Evolutionary conservation across 495 filamentous ascomycete species (phyloP).

Genomic region (Poronia punctata): DNA sequence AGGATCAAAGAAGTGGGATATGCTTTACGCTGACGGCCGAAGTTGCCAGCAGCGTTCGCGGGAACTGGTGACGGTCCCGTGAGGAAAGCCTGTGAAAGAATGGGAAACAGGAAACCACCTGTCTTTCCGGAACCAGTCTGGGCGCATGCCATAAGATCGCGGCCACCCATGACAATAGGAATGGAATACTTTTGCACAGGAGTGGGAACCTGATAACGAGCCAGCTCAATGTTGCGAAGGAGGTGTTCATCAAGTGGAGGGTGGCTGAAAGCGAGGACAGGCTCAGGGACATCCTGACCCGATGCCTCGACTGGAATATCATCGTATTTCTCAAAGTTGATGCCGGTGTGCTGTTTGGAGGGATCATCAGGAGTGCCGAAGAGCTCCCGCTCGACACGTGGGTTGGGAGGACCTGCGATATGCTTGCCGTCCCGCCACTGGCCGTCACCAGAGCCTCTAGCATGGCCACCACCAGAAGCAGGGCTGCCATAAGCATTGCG

Average conservation of each 20-base stretch:
- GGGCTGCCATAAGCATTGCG: conserved; percentile 67
- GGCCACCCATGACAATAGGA: conserved; percentile 91
- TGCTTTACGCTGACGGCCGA: conserved; percentile 84
- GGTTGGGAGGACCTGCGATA: conserved; percentile 78
- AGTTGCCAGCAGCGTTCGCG: conserved; percentile 53
- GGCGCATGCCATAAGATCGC: conserved; percentile 98
- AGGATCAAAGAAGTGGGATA: conserved; percentile 93
- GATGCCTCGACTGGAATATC: conserved; percentile 98
- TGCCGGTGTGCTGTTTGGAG: conserved; percentile 88
- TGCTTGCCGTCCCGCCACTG: conserved; percentile 97
- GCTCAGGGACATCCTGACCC: conserved; percentile 87
- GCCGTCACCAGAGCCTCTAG: conserved; percentile 84
- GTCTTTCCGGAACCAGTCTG: conserved; percentile 99
- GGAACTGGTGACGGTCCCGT: conserved; percentile 71
- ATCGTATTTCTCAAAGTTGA: conserved; percentile 99
- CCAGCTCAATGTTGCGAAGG: conserved; percentile 81
- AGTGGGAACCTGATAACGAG: conserved; percentile 88
- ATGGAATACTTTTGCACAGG: conserved; percentile 98
- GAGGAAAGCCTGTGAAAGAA: conserved; percentile 90
- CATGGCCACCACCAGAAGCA: conserved; percentile 47
- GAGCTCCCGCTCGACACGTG: conserved; percentile 86
- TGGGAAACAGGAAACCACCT: conserved; percentile 97
- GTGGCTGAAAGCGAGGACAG: conserved; percentile 82
- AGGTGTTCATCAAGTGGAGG: conserved; percentile 91
- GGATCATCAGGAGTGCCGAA: conserved; percentile 93